phyloP scores from a whole-genome alignment of 495 filamentous ascomycete species.

The Podospora didyma region DNA sequence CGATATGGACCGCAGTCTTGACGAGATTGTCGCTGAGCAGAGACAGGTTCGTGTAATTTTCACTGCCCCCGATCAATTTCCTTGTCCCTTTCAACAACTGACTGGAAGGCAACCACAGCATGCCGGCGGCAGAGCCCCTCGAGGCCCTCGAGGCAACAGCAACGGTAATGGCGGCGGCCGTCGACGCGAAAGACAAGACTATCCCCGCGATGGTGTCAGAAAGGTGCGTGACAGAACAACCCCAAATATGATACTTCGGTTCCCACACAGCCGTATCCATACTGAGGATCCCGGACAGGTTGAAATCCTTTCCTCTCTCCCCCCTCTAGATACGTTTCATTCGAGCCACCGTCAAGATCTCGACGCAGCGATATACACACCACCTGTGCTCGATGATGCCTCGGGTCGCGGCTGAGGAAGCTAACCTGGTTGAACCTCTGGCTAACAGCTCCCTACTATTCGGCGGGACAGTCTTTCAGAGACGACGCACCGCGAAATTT shows the following conservation, averaged over 20 bases:
- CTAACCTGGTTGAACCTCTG: conserved; percentile 20
- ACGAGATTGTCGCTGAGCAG: conserved; percentile 80
- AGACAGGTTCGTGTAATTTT: conserved; percentile 45
- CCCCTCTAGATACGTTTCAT: conserved; percentile 16
- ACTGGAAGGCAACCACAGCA: conserved; percentile 12
- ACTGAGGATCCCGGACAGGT: conserved; percentile 21
- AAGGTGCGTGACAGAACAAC: conserved; percentile 51
- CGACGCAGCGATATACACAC: conserved; percentile 26
- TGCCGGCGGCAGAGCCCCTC: conserved; percentile 10
- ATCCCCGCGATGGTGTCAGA: conserved; percentile 76
- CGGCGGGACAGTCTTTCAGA: conserved; percentile 41
- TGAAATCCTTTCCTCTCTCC: conserved; percentile 32
- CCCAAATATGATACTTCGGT: background rate
- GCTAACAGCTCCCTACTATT: conserved; percentile 31
- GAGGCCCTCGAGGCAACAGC: conserved; percentile 4
- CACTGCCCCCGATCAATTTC: background rate
- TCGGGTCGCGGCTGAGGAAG: conserved; percentile 27
- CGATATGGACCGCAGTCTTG: conserved; percentile 70
- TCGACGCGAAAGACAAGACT: conserved; percentile 53
- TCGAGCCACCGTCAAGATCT: conserved; percentile 18
- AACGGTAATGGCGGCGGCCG: conserved; percentile 46
- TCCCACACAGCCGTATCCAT: background rate
- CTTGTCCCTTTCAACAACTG: background rate
- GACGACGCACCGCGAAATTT: conserved; percentile 47
- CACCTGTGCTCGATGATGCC: conserved; percentile 29